Evolutionary conservation across 1,139 yeast species (phyloP).

Genomic region (Taphrina deformans): DNA sequence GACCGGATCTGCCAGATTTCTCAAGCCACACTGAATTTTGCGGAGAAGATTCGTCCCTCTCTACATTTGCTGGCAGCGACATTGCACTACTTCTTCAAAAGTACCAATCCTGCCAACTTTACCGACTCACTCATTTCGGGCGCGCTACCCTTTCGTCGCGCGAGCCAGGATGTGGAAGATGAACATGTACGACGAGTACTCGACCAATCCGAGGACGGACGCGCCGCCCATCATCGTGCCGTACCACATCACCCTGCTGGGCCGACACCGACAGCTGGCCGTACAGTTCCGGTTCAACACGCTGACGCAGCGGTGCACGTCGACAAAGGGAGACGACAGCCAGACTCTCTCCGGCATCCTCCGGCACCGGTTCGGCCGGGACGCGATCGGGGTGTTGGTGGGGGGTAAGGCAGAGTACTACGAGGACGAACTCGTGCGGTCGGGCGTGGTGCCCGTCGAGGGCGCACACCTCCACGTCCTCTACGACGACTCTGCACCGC

Average conservation of each 20-base stretch:
- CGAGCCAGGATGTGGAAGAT: neutral
- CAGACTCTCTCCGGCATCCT: slow-evolving; percentile 10
- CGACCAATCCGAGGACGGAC: slow-evolving; percentile 3
- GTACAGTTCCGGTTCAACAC: slow-evolving; percentile 21
- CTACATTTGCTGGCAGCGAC: no score
- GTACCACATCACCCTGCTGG: slow-evolving; percentile 3
- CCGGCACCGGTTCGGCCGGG: slow-evolving; percentile 22
- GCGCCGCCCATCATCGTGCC: slow-evolving; percentile 11
- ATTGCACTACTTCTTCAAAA: no score
- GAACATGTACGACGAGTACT: slow-evolving; percentile 12
- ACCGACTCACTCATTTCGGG: neutral
- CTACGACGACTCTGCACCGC: slow-evolving; percentile 23
- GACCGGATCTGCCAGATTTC: no score
- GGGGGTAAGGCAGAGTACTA: slow-evolving; percentile 12
- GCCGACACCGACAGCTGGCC: slow-evolving; percentile 15
- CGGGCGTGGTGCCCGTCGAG: neutral
- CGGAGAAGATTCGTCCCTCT: no score
- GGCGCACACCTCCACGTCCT: slow-evolving; percentile 9
- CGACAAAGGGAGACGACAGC: neutral
- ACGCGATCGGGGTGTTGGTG: slow-evolving; percentile 18
- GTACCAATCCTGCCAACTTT: no score
- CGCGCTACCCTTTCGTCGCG: neutral
- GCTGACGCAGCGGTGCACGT: neutral
- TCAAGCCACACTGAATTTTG: no score
- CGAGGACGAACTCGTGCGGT: slow-evolving; percentile 21